A percentile compares a stretch with the other conserved stretches of the same genome.
phyloP scores from a whole-genome alignment of 176 grass and related monocot genomes.

The Paspalum notatum region DNA sequence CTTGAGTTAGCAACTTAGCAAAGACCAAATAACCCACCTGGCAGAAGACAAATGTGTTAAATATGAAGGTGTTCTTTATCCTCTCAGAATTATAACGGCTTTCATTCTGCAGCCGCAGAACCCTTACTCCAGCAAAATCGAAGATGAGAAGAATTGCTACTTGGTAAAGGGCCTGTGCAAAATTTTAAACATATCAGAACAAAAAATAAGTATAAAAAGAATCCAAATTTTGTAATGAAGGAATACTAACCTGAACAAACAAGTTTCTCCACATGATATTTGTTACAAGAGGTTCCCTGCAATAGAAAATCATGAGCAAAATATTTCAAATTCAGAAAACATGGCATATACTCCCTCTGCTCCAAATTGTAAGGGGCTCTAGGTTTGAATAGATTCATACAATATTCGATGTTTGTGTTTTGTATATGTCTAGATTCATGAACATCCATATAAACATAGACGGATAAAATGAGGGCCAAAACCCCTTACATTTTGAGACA shows the following conservation, averaged over 20 bases:
- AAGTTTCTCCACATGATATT: slow-evolving; percentile 99
- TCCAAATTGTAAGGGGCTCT: too few relatives aligned
- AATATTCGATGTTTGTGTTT: too few relatives aligned
- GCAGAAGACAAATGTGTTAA: slow-evolving; percentile 95
- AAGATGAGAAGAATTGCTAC: slow-evolving; percentile 79
- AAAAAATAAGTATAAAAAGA: slow-evolving; percentile 16
- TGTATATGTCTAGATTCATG: too few relatives aligned
- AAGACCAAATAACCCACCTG: slow-evolving; percentile 48
- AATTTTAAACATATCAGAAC: slow-evolving; percentile 26
- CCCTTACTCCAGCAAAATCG: slow-evolving; percentile 65
- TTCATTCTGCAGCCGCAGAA: slow-evolving; percentile 68
- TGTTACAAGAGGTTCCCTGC: slow-evolving; percentile 89
- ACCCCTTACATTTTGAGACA: too few relatives aligned
- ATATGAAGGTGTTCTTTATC: slow-evolving; percentile 85
- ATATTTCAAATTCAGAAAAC: slow-evolving; percentile 20
- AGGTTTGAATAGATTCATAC: too few relatives aligned
- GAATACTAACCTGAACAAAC: slow-evolving; percentile 72
- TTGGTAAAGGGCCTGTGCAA: slow-evolving; percentile 87
- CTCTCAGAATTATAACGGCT: slow-evolving; percentile 61
- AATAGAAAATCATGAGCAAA: slow-evolving; percentile 31
- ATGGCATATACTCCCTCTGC: neutral
- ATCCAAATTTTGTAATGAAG: slow-evolving; percentile 15
- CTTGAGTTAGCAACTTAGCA: neutral
- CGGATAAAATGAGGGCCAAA: too few relatives aligned
- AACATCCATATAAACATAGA: too few relatives aligned